Evolutionary conservation across 2,329 filamentous ascomycete genomes (phyloP).

Genomic region (Arthrobotrys conoides): DNA sequence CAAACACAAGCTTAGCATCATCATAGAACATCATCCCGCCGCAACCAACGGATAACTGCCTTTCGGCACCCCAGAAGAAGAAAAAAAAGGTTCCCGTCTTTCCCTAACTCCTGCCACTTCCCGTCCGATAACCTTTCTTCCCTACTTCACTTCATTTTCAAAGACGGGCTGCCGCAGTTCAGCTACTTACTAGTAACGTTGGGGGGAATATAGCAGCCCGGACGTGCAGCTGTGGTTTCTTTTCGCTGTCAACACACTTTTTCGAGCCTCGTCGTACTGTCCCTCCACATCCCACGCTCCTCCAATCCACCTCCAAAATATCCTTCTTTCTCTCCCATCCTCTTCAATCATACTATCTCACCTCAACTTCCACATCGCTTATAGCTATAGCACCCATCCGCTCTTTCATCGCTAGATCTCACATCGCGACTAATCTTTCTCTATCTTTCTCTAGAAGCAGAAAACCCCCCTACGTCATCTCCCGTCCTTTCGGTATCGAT

Average conservation of each 20-base stretch:
- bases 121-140: constrained; percentile 13
- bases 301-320: constrained; percentile 27
- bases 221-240: constrained; percentile 29
- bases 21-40: constrained; percentile 35
- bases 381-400: neutral
- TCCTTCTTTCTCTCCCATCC: neutral
- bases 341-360: neutral
- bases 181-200: neutral
- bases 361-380: neutral
- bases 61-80: neutral
- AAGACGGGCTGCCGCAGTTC: neutral
- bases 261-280: constrained; percentile 32
- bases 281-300: constrained; percentile 7
- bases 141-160: neutral
- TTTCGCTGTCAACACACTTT: constrained; percentile 42
- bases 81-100: neutral
- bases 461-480: constrained; percentile 43
- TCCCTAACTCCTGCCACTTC: constrained; percentile 4
- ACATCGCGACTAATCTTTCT: constrained; percentile 10
- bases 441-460: constrained; percentile 1
- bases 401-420: constrained; percentile 15
- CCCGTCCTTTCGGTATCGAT: constrained; percentile 6
- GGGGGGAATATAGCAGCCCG: neutral
- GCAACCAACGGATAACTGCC: constrained; percentile 53
- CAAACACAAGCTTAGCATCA: constrained; percentile 12